Conservation (phyloP, 345 rosid species). For the Psidium guajava region DNA sequence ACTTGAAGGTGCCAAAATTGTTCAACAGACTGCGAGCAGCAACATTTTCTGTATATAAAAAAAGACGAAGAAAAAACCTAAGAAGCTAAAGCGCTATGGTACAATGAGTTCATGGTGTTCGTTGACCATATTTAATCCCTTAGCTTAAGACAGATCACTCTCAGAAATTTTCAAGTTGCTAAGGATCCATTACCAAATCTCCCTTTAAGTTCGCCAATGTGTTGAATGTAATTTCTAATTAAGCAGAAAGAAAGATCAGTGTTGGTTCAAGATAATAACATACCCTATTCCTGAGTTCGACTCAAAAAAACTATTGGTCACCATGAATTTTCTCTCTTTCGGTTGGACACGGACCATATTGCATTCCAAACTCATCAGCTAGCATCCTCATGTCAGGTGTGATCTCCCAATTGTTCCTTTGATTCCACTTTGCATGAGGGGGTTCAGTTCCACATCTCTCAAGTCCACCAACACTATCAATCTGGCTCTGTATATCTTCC, state of each 20-base stretch:
- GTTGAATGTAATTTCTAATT: not conserved
- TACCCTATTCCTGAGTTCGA: not conserved
- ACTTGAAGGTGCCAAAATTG: not conserved
- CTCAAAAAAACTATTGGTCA: conserved; percentile 5
- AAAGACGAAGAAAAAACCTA: not conserved
- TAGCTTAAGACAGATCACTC: not conserved
- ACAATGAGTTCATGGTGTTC: not conserved
- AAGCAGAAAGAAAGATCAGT: not conserved
- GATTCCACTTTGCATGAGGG: conserved; percentile 18
- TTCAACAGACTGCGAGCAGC: not conserved
- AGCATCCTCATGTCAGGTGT: conserved; percentile 23
- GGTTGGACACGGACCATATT: conserved; percentile 7
- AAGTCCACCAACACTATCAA: conserved; percentile 35
- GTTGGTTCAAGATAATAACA: not conserved
- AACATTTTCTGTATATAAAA: not conserved
- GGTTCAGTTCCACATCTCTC: conserved; percentile 44
- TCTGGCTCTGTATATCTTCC: conserved; percentile 45
- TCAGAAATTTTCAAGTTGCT: not conserved
- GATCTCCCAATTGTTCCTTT: conserved; percentile 32
- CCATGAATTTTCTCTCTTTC: conserved; percentile 13
- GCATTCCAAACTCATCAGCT: conserved; percentile 36
- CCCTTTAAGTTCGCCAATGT: not conserved
- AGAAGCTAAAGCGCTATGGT: not conserved
- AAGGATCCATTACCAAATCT: not conserved
- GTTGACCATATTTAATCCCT: not conserved